Conservation (phyloP, 1,139 yeast species). For the Lodderomyces elongisporus region DNA sequence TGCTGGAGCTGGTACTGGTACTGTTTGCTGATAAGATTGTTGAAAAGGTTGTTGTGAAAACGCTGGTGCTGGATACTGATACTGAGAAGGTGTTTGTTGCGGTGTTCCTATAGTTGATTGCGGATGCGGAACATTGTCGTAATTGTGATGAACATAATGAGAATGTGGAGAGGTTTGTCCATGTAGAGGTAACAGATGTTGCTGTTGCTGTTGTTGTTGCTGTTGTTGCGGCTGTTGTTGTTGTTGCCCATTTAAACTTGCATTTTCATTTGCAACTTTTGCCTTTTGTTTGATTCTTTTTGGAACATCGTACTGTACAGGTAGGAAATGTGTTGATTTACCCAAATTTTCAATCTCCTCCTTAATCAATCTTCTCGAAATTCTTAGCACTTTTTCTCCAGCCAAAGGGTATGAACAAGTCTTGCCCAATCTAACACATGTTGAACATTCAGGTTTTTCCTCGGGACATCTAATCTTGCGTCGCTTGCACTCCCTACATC, state of each 20-base stretch:
- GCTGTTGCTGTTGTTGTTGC: conserved; percentile 2
- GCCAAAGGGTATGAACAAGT: conserved; percentile 20
- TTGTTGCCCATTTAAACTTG: not conserved
- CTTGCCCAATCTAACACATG: conserved; percentile 20
- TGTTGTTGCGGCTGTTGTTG: not conserved
- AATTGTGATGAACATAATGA: no score
- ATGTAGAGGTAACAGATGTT: not conserved
- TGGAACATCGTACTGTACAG: conserved; percentile 12
- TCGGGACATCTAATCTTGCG: conserved; percentile 45
- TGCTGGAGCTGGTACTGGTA: not conserved
- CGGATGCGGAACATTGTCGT: no score
- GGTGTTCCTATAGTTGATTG: no score
- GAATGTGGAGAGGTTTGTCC: no score
- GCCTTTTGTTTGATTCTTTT: conserved; percentile 4
- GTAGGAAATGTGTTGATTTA: conserved; percentile 12
- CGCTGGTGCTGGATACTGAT: no score
- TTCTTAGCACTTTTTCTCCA: conserved; percentile 18
- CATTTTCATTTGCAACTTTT: not conserved
- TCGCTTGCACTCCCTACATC: conserved; percentile 26
- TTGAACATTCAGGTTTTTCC: conserved; percentile 45
- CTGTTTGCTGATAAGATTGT: no score
- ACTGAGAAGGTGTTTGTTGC: no score
- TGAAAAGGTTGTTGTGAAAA: no score
- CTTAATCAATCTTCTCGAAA: conserved; percentile 11
- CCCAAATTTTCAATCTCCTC: conserved; percentile 12